phyloP scores from a whole-genome alignment of 2,329 filamentous ascomycete species.

The Hymenotorrendiella dingleyae region DNA sequence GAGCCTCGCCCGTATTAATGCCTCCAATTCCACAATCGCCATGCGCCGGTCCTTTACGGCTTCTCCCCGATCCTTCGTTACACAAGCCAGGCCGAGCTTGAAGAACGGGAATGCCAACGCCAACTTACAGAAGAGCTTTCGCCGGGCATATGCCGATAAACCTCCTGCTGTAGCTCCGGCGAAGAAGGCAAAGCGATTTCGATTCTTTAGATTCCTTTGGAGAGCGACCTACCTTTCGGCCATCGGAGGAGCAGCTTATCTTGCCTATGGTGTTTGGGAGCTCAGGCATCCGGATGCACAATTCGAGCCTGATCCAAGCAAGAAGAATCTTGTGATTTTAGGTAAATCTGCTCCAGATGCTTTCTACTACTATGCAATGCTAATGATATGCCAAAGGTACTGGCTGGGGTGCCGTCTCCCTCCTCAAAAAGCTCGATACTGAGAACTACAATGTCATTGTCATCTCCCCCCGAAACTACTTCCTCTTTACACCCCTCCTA shows the following conservation, averaged over 20 bases:
- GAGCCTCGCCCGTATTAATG: constrained; percentile 4
- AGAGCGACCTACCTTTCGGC: constrained; percentile 72
- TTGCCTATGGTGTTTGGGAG: constrained; percentile 76
- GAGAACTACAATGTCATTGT: constrained; percentile 99
- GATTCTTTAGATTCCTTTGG: constrained; percentile 74
- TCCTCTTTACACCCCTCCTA: constrained; percentile 96
- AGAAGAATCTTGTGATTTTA: constrained; percentile 95
- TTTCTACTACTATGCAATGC: background rate
- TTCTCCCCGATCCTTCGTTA: constrained; percentile 19
- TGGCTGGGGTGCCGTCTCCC: constrained; percentile 92
- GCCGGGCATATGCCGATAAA: constrained; percentile 37
- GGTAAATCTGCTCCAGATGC: constrained; percentile 49
- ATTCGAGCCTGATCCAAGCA: constrained; percentile 69
- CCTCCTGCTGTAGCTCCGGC: constrained; percentile 33
- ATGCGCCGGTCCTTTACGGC: constrained; percentile 26
- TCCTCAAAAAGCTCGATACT: constrained; percentile 97
- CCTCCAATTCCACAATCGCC: constrained; percentile 7
- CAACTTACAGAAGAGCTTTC: constrained; percentile 34
- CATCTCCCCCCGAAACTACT: constrained; percentile 98
- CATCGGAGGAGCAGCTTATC: constrained; percentile 62
- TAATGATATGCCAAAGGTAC: constrained; percentile 63
- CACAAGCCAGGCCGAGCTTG: constrained; percentile 23
- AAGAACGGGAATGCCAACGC: constrained; percentile 17
- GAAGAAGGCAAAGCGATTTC: constrained; percentile 54
- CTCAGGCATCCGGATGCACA: constrained; percentile 79